These are phyloP conservation scores for Porphyrellus cyaneotinctus DNA, from an alignment of 768 basidiomycete species.

Conservation along the genomic window DNA sequence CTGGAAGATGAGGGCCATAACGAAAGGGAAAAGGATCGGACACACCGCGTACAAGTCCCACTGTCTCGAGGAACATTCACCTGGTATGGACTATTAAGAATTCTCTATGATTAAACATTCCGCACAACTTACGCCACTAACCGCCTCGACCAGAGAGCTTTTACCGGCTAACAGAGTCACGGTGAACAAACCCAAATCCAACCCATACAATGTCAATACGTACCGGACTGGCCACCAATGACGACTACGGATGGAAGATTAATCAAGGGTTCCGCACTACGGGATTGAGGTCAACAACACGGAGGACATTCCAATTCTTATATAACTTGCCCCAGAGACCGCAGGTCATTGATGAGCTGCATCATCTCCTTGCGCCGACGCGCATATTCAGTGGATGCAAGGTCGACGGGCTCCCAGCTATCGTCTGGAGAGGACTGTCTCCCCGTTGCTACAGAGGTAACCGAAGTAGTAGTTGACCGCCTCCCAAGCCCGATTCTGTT, in stretches of 20 bases:
- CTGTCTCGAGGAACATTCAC: constrained; percentile 59
- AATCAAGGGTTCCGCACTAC: constrained; percentile 37
- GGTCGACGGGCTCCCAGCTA: constrained; percentile 10
- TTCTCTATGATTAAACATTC: not conserved
- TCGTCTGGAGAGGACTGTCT: constrained; percentile 12
- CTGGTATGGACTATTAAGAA: constrained; percentile 27
- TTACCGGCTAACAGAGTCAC: constrained; percentile 43
- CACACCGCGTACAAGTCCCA: constrained; percentile 55
- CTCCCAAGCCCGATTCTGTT: not conserved
- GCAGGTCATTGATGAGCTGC: constrained; percentile 36
- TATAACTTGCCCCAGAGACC: constrained; percentile 36
- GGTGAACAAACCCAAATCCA: not conserved
- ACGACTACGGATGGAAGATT: constrained; percentile 52
- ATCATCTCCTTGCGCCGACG: constrained; percentile 38
- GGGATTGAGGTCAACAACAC: not conserved
- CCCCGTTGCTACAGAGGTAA: not conserved
- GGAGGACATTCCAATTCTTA: not conserved
- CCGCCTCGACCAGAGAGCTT: constrained; percentile 56
- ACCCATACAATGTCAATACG: constrained; percentile 2
- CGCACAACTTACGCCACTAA: constrained; percentile 43
- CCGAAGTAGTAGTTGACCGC: not conserved
- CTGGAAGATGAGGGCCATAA: not conserved
- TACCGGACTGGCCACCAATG: constrained; percentile 55
- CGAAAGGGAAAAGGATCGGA: not conserved
- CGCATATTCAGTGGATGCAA: constrained; percentile 38